These are phyloP conservation scores for Zygosaccharomyces sapae DNA, from an alignment of 1,139 yeast species.

Conservation along the genomic window DNA sequence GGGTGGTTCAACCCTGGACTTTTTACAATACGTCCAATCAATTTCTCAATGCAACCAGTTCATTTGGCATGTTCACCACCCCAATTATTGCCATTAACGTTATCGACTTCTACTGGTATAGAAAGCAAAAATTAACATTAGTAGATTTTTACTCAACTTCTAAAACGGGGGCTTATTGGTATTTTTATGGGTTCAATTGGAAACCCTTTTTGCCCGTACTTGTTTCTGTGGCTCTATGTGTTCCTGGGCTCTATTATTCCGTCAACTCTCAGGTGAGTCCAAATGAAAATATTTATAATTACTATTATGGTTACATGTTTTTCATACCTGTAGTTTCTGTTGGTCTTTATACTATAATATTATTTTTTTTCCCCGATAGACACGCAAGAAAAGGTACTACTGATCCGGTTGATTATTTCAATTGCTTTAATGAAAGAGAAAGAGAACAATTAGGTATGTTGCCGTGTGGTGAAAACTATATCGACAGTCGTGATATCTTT, in stretches of 20 bases:
- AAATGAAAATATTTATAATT: conserved; percentile 34
- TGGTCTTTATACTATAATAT: conserved; percentile 10
- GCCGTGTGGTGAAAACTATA: conserved; percentile 5
- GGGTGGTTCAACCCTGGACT: conserved; percentile 42
- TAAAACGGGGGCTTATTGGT: conserved; percentile 29
- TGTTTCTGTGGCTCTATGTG: conserved; percentile 28
- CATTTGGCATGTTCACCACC: conserved; percentile 35
- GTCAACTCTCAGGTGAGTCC: conserved; percentile 33
- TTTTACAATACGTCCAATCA: conserved; percentile 37
- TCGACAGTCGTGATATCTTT: conserved; percentile 6
- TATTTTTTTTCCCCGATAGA: conserved; percentile 14
- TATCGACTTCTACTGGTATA: conserved; percentile 34
- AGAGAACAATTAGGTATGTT: conserved; percentile 17
- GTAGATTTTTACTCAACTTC: conserved; percentile 28
- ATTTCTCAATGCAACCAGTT: conserved; percentile 37
- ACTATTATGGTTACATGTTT: conserved; percentile 32
- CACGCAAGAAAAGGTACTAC: conserved; percentile 19
- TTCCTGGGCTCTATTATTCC: conserved; percentile 29
- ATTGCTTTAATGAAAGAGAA: conserved; percentile 25
- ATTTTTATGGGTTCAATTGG: conserved; percentile 34
- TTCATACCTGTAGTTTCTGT: conserved; percentile 18
- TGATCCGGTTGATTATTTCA: conserved; percentile 26
- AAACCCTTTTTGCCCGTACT: conserved; percentile 33
- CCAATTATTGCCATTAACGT: conserved; percentile 36
- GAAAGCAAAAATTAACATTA: conserved; percentile 25